Evolutionary conservation across 2,329 filamentous ascomycete genomes (phyloP), one percentile per base, ranked within the genome.

Genomic region (Nigrospora osmanthi): DNA sequence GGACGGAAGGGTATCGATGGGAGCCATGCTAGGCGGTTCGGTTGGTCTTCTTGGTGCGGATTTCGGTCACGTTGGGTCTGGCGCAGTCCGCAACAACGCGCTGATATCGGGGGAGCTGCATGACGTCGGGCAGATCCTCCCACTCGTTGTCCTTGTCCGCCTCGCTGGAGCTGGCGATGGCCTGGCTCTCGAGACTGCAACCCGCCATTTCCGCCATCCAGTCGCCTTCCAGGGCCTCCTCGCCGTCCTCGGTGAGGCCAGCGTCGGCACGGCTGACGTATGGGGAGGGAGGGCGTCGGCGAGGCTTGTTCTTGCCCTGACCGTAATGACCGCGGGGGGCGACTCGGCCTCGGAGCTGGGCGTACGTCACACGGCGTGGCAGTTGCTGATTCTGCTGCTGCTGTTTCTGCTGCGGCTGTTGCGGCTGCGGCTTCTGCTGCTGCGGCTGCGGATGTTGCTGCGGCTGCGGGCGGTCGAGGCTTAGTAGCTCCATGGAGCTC

Each of bases 121-220:
- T 6, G 39, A 19, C 15, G 17, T 38, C 36, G 13, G 45, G 41
- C 12, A 40, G 14, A 15, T 40, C 40, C 12, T 23, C 42, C 45
- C 40, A 43, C 10, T 42, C 32, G n/a, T 16, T 15, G 13, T 43
- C 45, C 2, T 35, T 23, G 17, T 36, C 37, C 4, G 28, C 37
- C 2, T n/a, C 39, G 23, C 34, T 33, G 3, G 16, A n/a, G 13
- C 23, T 33, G 13, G 5, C 31, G 12, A 47, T 11, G 13, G 33
- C 45, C 32, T 47, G 41, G 19, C 41, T 47, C 11, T 47, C 45
- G 12, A 47, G 37, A 17, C 45, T 47, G 15, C 11, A 23, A 31
- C 12, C 6, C 9, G 35, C 6, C 7, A 41, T 19, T 3, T 23
- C 39, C 6, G 14, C 39, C 14, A n/a, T 30, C 39, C 39, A 41